These are phyloP conservation scores for Straminergon stramineum DNA, from an alignment of 225 moss, liverwort and hornwort species.

Conservation along the genomic window DNA sequence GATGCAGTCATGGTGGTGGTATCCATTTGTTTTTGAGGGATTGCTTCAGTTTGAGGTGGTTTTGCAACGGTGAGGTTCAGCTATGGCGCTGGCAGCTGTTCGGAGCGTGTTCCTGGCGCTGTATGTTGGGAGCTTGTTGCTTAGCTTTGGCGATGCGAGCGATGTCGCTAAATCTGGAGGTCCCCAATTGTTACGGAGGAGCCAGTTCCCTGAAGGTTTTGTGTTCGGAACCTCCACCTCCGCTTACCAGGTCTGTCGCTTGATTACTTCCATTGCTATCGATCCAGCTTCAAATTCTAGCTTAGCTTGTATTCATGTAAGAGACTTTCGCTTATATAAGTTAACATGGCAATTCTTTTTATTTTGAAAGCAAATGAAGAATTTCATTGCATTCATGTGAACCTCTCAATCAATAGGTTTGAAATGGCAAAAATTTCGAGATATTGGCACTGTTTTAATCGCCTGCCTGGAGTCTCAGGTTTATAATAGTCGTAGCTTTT, in stretches of 20 bases:
- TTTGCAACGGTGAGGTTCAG: neutral
- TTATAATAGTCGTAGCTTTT: neutral
- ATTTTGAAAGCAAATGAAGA: neutral
- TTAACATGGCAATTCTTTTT: neutral
- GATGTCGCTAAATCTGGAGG: neutral
- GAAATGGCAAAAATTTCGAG: neutral
- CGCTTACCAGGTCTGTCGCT: neutral
- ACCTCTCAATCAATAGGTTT: neutral
- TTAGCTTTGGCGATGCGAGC: neutral
- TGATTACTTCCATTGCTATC: too few relatives aligned
- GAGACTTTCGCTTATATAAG: neutral
- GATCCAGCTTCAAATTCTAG: neutral
- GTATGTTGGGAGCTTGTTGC: neutral
- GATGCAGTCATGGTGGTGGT: neutral
- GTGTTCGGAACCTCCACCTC: constrained; percentile 3
- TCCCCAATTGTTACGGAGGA: neutral
- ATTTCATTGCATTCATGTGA: neutral
- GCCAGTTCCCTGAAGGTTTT: neutral
- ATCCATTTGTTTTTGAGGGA: neutral
- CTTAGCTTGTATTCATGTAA: neutral
- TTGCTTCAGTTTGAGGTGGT: neutral
- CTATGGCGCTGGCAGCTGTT: neutral
- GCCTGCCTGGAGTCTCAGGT: neutral
- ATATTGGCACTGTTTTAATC: neutral
- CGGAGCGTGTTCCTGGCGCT: neutral